These are phyloP conservation scores for Auricularia sp. DNA, from an alignment of 768 basidiomycete genomes.

Conservation along the genomic window DNA sequence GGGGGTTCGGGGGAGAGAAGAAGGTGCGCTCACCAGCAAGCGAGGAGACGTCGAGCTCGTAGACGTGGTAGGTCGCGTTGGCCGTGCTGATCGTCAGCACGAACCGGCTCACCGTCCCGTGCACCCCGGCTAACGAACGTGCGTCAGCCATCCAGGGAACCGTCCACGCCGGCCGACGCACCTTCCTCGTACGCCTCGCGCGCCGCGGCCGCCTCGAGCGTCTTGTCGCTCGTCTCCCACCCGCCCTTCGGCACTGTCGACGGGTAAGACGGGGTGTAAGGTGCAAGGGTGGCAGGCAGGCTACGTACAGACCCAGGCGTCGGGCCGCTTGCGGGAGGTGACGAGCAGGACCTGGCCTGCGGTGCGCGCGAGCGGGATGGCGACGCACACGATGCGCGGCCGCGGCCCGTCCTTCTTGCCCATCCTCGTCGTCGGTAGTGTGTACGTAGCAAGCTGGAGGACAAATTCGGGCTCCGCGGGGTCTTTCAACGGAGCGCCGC, in stretches of 20 bases:
- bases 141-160: background rate
- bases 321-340: constrained; percentile 72
- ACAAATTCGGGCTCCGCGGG: no score
- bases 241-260: constrained; percentile 94
- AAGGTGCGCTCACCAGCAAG: constrained; percentile 25
- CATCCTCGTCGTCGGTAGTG: constrained; percentile 18
- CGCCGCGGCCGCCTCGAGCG: constrained; percentile 77
- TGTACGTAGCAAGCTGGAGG: no score
- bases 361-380: constrained; percentile 69
- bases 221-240: constrained; percentile 74
- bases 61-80: constrained; percentile 80
- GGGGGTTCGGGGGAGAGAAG: background rate
- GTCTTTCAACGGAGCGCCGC: no score
- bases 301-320: constrained; percentile 82
- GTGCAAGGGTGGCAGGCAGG: background rate
- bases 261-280: background rate
- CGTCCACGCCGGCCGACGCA: constrained; percentile 20
- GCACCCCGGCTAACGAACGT: constrained; percentile 58
- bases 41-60: constrained; percentile 61
- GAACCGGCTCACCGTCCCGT: constrained; percentile 75
- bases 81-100: constrained; percentile 73
- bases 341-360: constrained; percentile 73
- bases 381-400: constrained; percentile 84
- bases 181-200: constrained; percentile 94
- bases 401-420: constrained; percentile 65